A percentile compares a stretch with the other conserved stretches of the same genome.
Conservation (phyloP, 2,329 filamentous ascomycete species). For the Penicillium sp. region DNA sequence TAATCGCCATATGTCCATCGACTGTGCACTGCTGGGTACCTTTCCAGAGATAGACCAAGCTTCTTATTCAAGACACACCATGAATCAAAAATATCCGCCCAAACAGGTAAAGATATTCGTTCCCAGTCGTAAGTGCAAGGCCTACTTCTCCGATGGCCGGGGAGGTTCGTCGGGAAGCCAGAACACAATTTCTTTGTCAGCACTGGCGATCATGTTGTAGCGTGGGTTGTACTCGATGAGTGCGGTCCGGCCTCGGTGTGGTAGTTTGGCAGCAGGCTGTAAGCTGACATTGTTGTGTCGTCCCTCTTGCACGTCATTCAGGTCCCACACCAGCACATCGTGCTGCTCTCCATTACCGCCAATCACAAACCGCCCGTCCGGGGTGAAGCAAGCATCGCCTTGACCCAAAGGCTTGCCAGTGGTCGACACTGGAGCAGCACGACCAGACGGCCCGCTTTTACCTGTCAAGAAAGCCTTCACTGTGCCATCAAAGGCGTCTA, state of each 20-base stretch:
- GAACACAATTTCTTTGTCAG: slow-evolving; percentile 79
- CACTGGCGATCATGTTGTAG: slow-evolving; percentile 88
- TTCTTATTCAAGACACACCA: not conserved
- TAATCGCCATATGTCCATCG: not conserved
- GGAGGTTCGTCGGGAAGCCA: slow-evolving; percentile 68
- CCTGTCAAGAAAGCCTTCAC: slow-evolving; percentile 71
- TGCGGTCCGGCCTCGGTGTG: slow-evolving; percentile 61
- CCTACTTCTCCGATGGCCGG: slow-evolving; percentile 37
- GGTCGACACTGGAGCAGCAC: slow-evolving; percentile 54
- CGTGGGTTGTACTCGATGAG: slow-evolving; percentile 86
- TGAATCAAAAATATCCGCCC: not conserved
- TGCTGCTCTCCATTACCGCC: slow-evolving; percentile 70
- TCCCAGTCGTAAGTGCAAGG: not conserved
- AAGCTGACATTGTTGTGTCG: slow-evolving; percentile 49
- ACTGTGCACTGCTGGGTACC: not conserved
- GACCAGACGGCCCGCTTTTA: slow-evolving; percentile 50
- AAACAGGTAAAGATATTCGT: not conserved
- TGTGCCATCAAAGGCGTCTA: slow-evolving; percentile 88
- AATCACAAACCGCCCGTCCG: slow-evolving; percentile 85
- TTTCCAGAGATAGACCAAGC: not conserved
- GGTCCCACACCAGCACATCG: slow-evolving; percentile 86
- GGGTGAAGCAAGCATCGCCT: slow-evolving; percentile 84
- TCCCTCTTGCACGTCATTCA: slow-evolving; percentile 58
- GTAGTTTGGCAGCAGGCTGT: slow-evolving; percentile 42
- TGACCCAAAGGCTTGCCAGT: slow-evolving; percentile 55